phyloP scores from a whole-genome alignment of 2,329 filamentous ascomycete genomes.

The Phialophora tarda region DNA sequence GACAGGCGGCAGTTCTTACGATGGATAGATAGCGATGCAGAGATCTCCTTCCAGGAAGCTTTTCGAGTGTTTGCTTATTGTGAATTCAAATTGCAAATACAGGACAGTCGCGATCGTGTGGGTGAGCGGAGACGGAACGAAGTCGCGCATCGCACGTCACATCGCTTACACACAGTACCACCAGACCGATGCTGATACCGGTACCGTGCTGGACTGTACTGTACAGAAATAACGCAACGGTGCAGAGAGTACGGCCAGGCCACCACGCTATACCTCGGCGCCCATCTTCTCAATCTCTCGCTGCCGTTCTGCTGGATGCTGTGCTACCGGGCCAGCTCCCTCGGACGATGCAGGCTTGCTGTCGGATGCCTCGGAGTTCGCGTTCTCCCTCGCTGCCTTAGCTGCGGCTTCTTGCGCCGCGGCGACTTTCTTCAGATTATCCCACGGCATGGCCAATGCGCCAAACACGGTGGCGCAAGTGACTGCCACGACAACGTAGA shows the following conservation, averaged over 20 bases:
- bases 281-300: not conserved
- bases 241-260: not conserved
- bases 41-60: not conserved
- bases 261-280: not conserved
- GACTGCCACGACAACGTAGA: slow-evolving; percentile 65
- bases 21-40: not conserved
- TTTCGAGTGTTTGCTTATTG: not conserved
- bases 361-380: not conserved
- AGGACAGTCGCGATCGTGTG: not conserved
- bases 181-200: not conserved
- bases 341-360: slow-evolving; percentile 10
- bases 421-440: slow-evolving; percentile 62
- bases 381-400: slow-evolving; percentile 15
- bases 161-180: not conserved
- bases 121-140: not conserved
- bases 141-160: not conserved
- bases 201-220: not conserved
- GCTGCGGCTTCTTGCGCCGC: slow-evolving; percentile 27
- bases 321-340: not conserved
- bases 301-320: not conserved
- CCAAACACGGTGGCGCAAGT: slow-evolving; percentile 61
- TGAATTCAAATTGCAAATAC: not conserved
- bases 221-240: not conserved
- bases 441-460: slow-evolving; percentile 66
- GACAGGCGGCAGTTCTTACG: not conserved